Base-by-base conservation (phyloP, 306 rosid genomes). In the Medicago lupulina region DNA sequence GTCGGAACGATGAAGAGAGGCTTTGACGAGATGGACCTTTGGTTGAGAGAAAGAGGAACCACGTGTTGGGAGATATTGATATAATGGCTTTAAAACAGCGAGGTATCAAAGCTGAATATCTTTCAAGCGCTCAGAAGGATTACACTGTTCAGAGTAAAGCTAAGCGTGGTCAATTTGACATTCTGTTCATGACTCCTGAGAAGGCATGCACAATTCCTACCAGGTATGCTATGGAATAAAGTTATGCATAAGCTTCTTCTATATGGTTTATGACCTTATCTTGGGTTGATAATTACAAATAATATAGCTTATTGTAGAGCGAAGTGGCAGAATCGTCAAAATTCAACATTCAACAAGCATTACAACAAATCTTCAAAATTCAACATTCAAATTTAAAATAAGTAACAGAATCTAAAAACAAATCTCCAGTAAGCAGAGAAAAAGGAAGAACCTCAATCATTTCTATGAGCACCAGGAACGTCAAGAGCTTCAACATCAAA, bases 141-240 rank as follows among this genome's bases (percentile, higher is more conserved):
- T 28, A 64, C 61, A 86, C 86, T 8, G 86, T 93, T 81, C 96
- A 89, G 83, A 77, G 44, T 60, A 88, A 76, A 81, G 98, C 98
- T 18, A 96, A 93, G 84, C 83, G 10, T 9, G 98, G 98, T 77
- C 89, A 89, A 43, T 93, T 88, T 82, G 89, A 88, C 70, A 76
- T 93, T 76, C 77, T 93, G 71, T 91, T 83, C 87, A 89, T 93
- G 98, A 93, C 98, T 46, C 98, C 98, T 14, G 97, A 91, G 80
- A 93, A 91, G 85, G 98, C 98, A 14, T 91, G 93, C 76, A 19
- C 72, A 79, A 76, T 90, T 83, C 87, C 98, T 44, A 76, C 36
- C 60, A 91, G 98, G 98, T 93, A 82, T 11, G 15, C 16, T 23
- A 61, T 16, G 59, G 77, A 59, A 66, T 23, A 25, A 66, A 59